These are phyloP conservation scores for Microbotryum violaceum DNA, from an alignment of 1,284 basidiomycete species.

Conservation along the genomic window DNA sequence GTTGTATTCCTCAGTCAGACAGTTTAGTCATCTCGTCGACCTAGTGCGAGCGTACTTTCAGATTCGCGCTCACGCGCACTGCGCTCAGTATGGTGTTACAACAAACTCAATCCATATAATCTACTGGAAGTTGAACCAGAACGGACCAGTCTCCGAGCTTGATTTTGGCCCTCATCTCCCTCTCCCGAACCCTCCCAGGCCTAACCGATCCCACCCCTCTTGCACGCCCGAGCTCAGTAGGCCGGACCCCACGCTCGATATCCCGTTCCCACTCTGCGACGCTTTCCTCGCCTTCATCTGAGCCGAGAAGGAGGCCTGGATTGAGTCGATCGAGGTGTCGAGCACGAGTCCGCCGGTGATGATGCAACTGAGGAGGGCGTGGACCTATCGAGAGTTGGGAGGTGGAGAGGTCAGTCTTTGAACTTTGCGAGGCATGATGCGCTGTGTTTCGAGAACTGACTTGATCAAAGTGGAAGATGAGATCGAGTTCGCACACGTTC, in stretches of 20 bases:
- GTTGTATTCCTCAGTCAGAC: too few relatives aligned
- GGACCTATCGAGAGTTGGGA: constrained; percentile 53
- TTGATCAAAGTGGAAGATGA: constrained; percentile 98
- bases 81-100: too few relatives aligned
- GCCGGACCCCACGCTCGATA: neutral
- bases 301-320: constrained; percentile 28
- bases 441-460: constrained; percentile 45
- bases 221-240: neutral
- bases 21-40: too few relatives aligned
- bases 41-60: too few relatives aligned
- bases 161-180: too few relatives aligned
- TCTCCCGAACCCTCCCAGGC: constrained; percentile 1
- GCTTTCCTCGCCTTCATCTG: constrained; percentile 25
- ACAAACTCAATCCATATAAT: too few relatives aligned
- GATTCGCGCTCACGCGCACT: too few relatives aligned
- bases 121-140: too few relatives aligned
- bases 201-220: constrained; percentile 8
- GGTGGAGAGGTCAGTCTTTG: neutral
- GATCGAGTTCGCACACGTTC: constrained; percentile 96
- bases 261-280: constrained; percentile 8
- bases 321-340: constrained; percentile 57
- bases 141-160: too few relatives aligned
- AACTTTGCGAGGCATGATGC: neutral
- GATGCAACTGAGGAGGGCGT: constrained; percentile 87
- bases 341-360: constrained; percentile 95